Percentiles rank a stretch among this genome's conserved stretches.
phyloP scores from a whole-genome alignment of 371 early-diverging fungal genomes.

The Rhizopus sp. region DNA sequence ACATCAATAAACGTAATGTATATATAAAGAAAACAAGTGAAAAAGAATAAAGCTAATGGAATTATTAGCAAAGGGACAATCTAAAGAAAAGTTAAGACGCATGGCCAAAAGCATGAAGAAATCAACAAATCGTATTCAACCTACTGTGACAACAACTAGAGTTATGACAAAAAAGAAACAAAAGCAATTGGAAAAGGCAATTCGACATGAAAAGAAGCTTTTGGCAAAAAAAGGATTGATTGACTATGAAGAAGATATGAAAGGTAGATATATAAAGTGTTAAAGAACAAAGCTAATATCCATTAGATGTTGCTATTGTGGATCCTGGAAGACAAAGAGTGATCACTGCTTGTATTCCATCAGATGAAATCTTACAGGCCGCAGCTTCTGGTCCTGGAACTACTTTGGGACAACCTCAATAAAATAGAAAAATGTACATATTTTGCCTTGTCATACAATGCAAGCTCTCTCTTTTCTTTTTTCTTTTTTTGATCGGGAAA shows the following conservation, averaged over 20 bases:
- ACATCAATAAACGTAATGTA: slow-evolving; percentile 26
- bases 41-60: background rate
- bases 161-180: slow-evolving; percentile 50
- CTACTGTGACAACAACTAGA: slow-evolving; percentile 25
- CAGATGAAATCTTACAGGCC: slow-evolving; percentile 42
- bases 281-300: background rate
- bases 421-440: slow-evolving; percentile 6
- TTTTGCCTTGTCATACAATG: background rate
- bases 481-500: too few species aligned
- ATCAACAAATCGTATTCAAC: slow-evolving; percentile 12
- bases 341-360: slow-evolving; percentile 30
- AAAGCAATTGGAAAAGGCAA: slow-evolving; percentile 40
- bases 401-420: slow-evolving; percentile 44
- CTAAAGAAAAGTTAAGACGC: slow-evolving; percentile 18
- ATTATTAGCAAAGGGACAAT: slow-evolving; percentile 23
- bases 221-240: slow-evolving; percentile 40
- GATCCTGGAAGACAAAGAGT: slow-evolving; percentile 37
- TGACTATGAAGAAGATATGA: slow-evolving; percentile 51
- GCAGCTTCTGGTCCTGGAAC: slow-evolving; percentile 53
- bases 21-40: background rate
- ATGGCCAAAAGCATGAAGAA: slow-evolving; percentile 23
- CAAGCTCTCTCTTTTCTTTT: background rate
- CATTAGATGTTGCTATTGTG: slow-evolving; percentile 35
- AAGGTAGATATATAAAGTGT: slow-evolving; percentile 23
- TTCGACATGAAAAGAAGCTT: slow-evolving; percentile 37